phyloP scores from a whole-genome alignment of 306 rosid genomes.

The Quercus cerris region DNA sequence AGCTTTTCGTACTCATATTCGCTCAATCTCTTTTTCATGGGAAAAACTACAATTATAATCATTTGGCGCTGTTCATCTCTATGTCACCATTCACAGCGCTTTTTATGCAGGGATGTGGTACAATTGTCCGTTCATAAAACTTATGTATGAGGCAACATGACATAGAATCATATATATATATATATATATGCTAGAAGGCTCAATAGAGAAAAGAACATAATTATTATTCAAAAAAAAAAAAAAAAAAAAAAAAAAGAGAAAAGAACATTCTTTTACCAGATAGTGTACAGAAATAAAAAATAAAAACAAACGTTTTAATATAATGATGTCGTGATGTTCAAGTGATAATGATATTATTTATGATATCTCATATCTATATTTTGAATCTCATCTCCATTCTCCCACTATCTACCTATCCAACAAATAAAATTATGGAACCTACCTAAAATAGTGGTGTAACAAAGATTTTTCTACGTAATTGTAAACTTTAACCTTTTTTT shows the following conservation, averaged over 20 bases:
- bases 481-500: too few species aligned
- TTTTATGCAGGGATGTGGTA: not conserved
- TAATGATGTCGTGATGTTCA: too few species aligned
- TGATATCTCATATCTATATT: too few species aligned
- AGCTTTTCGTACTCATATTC: not conserved
- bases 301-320: not conserved
- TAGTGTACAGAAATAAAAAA: not conserved
- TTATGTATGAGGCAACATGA: not conserved
- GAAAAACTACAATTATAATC: not conserved
- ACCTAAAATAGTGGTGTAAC: too few species aligned
- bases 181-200: not conserved
- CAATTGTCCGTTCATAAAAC: not conserved
- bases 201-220: not conserved
- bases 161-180: too few species aligned
- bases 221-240: too few species aligned
- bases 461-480: too few species aligned
- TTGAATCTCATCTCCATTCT: too few species aligned
- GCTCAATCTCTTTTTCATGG: not conserved
- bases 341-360: too few species aligned
- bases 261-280: not conserved
- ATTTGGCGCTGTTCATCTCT: not conserved
- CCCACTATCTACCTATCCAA: too few species aligned
- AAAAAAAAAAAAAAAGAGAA: not conserved
- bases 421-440: too few species aligned
- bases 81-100: not conserved